Evolutionary conservation across 805 yeast genomes (phyloP).

Genomic region (Lachancea dasiensis): DNA sequence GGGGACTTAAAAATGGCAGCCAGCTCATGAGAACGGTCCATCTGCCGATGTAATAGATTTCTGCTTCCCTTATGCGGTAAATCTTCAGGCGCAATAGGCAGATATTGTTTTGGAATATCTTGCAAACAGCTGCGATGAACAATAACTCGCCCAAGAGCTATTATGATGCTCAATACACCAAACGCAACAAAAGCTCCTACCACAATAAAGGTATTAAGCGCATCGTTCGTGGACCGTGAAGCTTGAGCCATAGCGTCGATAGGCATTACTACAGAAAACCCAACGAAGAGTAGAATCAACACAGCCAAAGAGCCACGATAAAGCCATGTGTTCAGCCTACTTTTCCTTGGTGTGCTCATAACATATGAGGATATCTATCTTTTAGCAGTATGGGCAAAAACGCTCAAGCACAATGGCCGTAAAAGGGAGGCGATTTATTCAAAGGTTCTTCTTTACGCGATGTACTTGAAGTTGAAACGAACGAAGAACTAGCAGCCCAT

Average conservation of each 20-base stretch:
- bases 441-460: too few relatives aligned
- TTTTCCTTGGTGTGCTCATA: constrained; percentile 2
- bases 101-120: constrained; percentile 74
- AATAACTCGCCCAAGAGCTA: constrained; percentile 56
- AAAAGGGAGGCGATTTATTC: too few relatives aligned
- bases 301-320: constrained; percentile 21
- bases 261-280: constrained; percentile 65
- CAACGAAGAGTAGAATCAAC: constrained; percentile 40
- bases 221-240: constrained; percentile 49
- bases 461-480: too few relatives aligned
- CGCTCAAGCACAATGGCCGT: too few relatives aligned
- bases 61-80: constrained; percentile 43
- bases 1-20: constrained; percentile 38
- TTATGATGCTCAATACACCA: constrained; percentile 41
- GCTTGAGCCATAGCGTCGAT: constrained; percentile 69
- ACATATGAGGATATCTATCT: too few relatives aligned
- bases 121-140: constrained; percentile 51
- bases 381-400: too few relatives aligned
- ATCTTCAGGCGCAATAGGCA: constrained; percentile 60
- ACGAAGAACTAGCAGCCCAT: too few relatives aligned
- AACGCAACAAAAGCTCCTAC: constrained; percentile 64
- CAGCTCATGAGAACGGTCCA: constrained; percentile 39
- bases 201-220: constrained; percentile 75
- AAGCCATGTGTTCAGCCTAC: constrained; percentile 6
- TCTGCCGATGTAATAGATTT: constrained; percentile 35